phyloP scores from a whole-genome alignment of 2,329 filamentous ascomycete species.

The Purpureocillium takamizusanense region DNA sequence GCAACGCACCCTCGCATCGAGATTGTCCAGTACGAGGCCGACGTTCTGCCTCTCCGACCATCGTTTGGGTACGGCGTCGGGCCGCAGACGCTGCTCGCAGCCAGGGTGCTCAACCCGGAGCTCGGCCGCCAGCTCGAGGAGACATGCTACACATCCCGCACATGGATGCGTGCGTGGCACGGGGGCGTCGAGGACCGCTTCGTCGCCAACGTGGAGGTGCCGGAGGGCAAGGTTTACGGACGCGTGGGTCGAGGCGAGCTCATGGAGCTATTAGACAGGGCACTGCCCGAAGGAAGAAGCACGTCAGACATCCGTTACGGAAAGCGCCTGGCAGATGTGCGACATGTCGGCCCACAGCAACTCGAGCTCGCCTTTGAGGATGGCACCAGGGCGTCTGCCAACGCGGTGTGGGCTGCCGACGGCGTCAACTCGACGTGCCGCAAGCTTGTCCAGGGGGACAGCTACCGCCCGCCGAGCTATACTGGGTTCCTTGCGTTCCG shows the following conservation, averaged over 20 bases:
- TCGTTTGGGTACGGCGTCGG: conserved; percentile 3
- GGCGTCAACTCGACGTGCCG: conserved; percentile 3
- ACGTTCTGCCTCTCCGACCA: neutral
- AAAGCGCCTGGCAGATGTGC: conserved; percentile 1
- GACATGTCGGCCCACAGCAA: neutral
- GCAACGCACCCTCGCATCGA: conserved; percentile 1
- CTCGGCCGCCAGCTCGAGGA: neutral
- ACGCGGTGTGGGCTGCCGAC: conserved; percentile 3
- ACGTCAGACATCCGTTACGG: conserved; percentile 1
- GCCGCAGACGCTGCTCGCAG: conserved; percentile 1
- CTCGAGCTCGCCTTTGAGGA: conserved; percentile 1
- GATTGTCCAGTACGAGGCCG: conserved; percentile 1
- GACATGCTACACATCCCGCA: neutral
- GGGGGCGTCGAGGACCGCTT: conserved; percentile 1
- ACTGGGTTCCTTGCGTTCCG: neutral
- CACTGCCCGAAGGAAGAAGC: conserved; percentile 1
- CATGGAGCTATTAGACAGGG: conserved; percentile 1
- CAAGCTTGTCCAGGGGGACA: neutral
- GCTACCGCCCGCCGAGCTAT: neutral
- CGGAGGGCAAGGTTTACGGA: conserved; percentile 1
- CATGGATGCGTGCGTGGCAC: conserved; percentile 3
- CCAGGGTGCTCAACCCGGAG: conserved; percentile 1
- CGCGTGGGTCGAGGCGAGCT: conserved; percentile 2
- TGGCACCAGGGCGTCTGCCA: neutral
- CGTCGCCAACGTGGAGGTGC: conserved; percentile 3